Evolutionary conservation across 257 asterid species (phyloP), one percentile per base, ranked within the genome.

Genomic region (Plantago major): DNA sequence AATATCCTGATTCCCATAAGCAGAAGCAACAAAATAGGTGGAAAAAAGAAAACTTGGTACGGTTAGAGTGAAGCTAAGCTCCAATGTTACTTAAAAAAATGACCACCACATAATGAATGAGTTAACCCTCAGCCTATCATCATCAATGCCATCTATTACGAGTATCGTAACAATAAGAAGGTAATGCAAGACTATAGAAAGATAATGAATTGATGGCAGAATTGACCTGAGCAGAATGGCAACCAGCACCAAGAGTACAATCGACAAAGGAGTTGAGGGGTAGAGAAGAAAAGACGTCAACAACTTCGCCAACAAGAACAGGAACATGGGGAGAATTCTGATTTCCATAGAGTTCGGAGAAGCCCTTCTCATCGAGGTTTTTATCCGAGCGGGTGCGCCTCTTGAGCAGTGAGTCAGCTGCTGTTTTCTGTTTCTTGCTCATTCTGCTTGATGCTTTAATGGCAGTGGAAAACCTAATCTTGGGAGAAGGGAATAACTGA

Each of bases 221-320:
- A 22, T 2, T 33, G 16, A 91, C 98, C 80, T 85, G 86, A 30
- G 86, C 74, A 40, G 98, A 86, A 70, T 92, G 98, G 18, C 97
- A 97, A 11, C 88, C 98, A 28, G 95, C 97, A 19, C 98, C 98
- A 11, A 92, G 97, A 18, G 98, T 92, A 56, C 98, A 92, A 59
- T 92, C 98, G 62, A 86, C 93, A 73, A 92, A 92, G 7, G 97
- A 88, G 14, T 73, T 73, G 65, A 89, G 95, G 54, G 70, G 60
- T 6, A 73, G 58, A 11, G 93, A 77, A 55, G 89, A 63, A 62
- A 92, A 89, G 11, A 75, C 89, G 67, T 92, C 97, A 63, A 92
- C 74, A 30, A 89, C 93, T 79, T 92, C 98, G 10, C 93, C 97
- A 10, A 88, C 80, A 87, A 86, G 38, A 50, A 92, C 98, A 28